These are phyloP conservation scores for Sporopachydermia quercuum DNA, from an alignment of 805 yeast species.

Conservation along the genomic window DNA sequence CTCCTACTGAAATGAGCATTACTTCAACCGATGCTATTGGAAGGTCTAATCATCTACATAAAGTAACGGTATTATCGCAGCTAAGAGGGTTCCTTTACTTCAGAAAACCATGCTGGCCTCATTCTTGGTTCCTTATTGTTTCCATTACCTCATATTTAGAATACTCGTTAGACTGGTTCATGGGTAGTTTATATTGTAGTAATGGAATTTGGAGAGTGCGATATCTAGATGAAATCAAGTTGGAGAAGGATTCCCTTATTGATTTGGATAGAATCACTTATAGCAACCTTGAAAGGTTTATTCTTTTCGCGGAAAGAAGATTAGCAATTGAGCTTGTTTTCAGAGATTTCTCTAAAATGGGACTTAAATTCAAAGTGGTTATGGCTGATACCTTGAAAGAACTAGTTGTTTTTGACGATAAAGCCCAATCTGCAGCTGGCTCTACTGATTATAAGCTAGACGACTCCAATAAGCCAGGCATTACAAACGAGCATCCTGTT, in stretches of 20 bases:
- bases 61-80: slow-evolving; percentile 9
- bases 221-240: not conserved
- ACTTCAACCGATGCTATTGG: slow-evolving; percentile 15
- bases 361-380: not conserved
- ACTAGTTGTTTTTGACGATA: no score
- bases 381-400: not conserved
- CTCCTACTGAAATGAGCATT: slow-evolving; percentile 5
- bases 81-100: slow-evolving; percentile 18
- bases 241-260: not conserved
- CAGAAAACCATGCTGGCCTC: slow-evolving; percentile 39
- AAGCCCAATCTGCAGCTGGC: no score
- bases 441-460: no score
- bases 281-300: not conserved
- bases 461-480: no score
- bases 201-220: not conserved
- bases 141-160: not conserved
- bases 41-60: slow-evolving; percentile 11
- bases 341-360: not conserved
- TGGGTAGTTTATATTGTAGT: not conserved
- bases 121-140: slow-evolving; percentile 37
- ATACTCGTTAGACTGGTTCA: not conserved
- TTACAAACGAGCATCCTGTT: not conserved
- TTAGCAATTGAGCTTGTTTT: not conserved
- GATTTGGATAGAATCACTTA: not conserved
- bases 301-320: not conserved